phyloP scores from a whole-genome alignment of 139 green algal species.

The Penium margaritaceum region DNA sequence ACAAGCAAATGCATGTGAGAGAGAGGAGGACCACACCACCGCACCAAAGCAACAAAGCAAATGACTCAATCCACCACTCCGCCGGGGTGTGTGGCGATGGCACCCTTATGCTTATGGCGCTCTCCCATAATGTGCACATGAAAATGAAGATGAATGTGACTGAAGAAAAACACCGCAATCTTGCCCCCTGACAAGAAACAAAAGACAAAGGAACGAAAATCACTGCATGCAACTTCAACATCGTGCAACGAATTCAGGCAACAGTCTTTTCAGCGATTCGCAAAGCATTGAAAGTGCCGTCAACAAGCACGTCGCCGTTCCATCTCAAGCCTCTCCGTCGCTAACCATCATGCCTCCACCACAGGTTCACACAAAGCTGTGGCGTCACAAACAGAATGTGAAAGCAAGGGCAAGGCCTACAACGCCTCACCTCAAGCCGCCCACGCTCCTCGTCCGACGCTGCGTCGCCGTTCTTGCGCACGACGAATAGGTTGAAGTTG shows the following conservation, averaged over 20 bases:
- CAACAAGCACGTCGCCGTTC: neutral
- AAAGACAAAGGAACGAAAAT: too few species aligned
- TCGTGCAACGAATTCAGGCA: neutral
- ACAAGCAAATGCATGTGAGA: neutral
- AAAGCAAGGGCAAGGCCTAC: neutral
- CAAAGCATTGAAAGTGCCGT: neutral
- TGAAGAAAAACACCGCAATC: too few species aligned
- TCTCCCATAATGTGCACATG: too few species aligned
- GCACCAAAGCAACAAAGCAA: neutral
- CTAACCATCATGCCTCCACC: too few species aligned
- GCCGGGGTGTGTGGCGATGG: too few species aligned
- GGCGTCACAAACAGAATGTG: neutral
- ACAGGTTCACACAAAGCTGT: too few species aligned
- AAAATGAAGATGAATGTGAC: too few species aligned
- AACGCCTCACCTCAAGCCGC: slow-evolving; percentile 58
- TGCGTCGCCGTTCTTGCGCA: slow-evolving; percentile 55
- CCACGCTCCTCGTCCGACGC: slow-evolving; percentile 77
- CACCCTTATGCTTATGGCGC: too few species aligned
- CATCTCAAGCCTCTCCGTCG: too few species aligned
- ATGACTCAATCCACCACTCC: neutral
- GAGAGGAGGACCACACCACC: too few species aligned
- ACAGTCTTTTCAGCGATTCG: neutral
- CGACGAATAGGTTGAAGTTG: slow-evolving; percentile 77
- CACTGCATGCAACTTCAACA: too few species aligned
- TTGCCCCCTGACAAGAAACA: too few species aligned